A percentile compares a stretch with the other conserved stretches of the same genome.
Evolutionary conservation across 768 basidiomycete species (phyloP).

Genomic region (Amanita phalloides): DNA sequence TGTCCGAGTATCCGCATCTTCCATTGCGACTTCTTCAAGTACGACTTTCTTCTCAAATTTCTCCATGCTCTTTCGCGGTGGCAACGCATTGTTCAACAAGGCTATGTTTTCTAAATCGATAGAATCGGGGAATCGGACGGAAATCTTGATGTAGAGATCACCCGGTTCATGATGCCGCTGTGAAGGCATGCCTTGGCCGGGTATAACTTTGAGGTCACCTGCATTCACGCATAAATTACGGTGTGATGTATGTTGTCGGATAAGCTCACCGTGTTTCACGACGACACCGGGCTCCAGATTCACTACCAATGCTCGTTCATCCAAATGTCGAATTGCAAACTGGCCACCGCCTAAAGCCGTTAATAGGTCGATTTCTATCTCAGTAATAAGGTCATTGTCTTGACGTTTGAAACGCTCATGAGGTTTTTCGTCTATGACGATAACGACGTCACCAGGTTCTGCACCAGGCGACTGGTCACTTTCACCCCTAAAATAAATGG

Average conservation of each 20-base stretch:
- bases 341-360: slow-evolving; percentile 90
- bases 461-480: slow-evolving; percentile 87
- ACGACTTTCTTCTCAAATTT: slow-evolving; percentile 56
- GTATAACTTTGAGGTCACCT: slow-evolving; percentile 88
- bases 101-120: slow-evolving; percentile 59
- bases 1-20: slow-evolving; percentile 66
- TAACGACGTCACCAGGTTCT: slow-evolving; percentile 89
- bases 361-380: slow-evolving; percentile 87
- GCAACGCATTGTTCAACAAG: slow-evolving; percentile 76
- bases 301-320: slow-evolving; percentile 82
- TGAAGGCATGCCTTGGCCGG: slow-evolving; percentile 97
- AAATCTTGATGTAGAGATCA: slow-evolving; percentile 81
- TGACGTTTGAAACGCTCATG: slow-evolving; percentile 84
- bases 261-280: slow-evolving; percentile 78
- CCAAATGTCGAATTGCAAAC: slow-evolving; percentile 85
- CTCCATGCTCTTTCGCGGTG: slow-evolving; percentile 59
- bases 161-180: slow-evolving; percentile 95
- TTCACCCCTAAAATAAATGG: slow-evolving; percentile 81
- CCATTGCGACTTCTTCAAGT: slow-evolving; percentile 78
- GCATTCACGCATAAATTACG: background rate
- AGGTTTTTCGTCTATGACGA: slow-evolving; percentile 87
- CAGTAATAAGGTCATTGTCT: slow-evolving; percentile 77
- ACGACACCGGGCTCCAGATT: slow-evolving; percentile 84
- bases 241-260: slow-evolving; percentile 2
- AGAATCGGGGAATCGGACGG: slow-evolving; percentile 81